A percentile compares a stretch with the other conserved stretches of the same genome.
Evolutionary conservation across 306 rosid species (phyloP).

Genomic region (Pyrus pyrifolia): DNA sequence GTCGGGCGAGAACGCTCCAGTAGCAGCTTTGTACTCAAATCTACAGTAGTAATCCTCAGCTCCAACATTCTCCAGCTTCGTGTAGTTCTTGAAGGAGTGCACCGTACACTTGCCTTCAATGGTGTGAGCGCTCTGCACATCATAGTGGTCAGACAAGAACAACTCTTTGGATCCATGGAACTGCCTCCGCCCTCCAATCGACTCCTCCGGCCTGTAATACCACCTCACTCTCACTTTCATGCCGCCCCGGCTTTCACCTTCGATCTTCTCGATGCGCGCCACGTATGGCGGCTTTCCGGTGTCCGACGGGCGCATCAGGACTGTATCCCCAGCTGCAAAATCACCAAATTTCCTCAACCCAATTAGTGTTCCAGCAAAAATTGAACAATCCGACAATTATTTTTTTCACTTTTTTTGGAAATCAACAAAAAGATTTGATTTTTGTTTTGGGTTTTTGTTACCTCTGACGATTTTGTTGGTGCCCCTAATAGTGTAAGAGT

Average conservation of each 20-base stretch:
- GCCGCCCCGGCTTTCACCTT: slow-evolving; percentile 50
- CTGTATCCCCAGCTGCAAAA: slow-evolving; percentile 56
- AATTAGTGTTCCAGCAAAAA: not conserved
- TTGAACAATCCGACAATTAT: not conserved
- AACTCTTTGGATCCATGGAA: slow-evolving; percentile 84
- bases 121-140: slow-evolving; percentile 77
- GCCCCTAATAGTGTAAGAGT: slow-evolving; percentile 78
- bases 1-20: slow-evolving; percentile 79
- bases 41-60: slow-evolving; percentile 81
- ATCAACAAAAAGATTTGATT: not conserved
- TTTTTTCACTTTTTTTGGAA: not conserved
- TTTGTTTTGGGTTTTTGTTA: slow-evolving; percentile 8
- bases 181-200: slow-evolving; percentile 81
- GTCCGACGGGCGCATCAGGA: slow-evolving; percentile 80
- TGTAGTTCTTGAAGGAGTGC: slow-evolving; percentile 74
- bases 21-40: slow-evolving; percentile 87
- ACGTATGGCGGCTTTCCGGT: slow-evolving; percentile 70
- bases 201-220: slow-evolving; percentile 87
- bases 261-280: slow-evolving; percentile 77
- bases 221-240: slow-evolving; percentile 69
- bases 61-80: slow-evolving; percentile 78
- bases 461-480: slow-evolving; percentile 88
- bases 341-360: not conserved
- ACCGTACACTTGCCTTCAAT: slow-evolving; percentile 76
- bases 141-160: slow-evolving; percentile 76